Percentiles rank a stretch among this genome's conserved stretches.
phyloP scores from a whole-genome alignment of 2,329 filamentous ascomycete species.

The Aspergillus luchuensis region DNA sequence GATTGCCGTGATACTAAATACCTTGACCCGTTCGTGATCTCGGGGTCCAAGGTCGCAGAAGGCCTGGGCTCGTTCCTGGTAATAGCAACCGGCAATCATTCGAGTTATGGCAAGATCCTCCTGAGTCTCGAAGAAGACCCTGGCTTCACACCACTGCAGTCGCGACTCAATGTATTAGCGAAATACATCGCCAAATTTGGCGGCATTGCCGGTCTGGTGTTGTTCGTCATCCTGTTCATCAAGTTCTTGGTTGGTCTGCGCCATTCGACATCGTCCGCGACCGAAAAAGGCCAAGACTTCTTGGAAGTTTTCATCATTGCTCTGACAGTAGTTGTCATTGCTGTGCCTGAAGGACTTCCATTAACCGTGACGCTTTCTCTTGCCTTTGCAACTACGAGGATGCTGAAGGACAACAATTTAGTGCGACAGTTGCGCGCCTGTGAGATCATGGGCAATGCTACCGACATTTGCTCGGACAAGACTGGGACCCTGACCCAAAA shows the following conservation, averaged over 20 bases:
- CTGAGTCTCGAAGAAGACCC: constrained; percentile 73
- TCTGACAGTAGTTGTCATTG: constrained; percentile 59
- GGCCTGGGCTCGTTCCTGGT: constrained; percentile 73
- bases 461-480: constrained; percentile 63
- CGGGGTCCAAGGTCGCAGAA: constrained; percentile 71
- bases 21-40: constrained; percentile 72
- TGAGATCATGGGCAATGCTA: constrained; percentile 64
- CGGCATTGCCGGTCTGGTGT: constrained; percentile 64
- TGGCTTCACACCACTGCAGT: constrained; percentile 73
- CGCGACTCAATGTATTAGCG: constrained; percentile 71
- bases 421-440: constrained; percentile 58
- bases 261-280: constrained; percentile 41
- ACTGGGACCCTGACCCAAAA: constrained; percentile 64
- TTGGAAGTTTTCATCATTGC: constrained; percentile 57
- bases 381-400: constrained; percentile 61
- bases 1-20: constrained; percentile 27
- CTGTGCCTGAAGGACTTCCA: constrained; percentile 59
- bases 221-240: constrained; percentile 72
- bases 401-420: constrained; percentile 61
- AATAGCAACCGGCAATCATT: constrained; percentile 71
- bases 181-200: constrained; percentile 73
- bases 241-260: constrained; percentile 66
- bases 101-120: constrained; percentile 71
- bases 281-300: constrained; percentile 57
- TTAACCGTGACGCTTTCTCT: constrained; percentile 60